Evolutionary conservation across 2,329 filamentous ascomycete species (phyloP).

Genomic region (Aureobasidium leucospermi): DNA sequence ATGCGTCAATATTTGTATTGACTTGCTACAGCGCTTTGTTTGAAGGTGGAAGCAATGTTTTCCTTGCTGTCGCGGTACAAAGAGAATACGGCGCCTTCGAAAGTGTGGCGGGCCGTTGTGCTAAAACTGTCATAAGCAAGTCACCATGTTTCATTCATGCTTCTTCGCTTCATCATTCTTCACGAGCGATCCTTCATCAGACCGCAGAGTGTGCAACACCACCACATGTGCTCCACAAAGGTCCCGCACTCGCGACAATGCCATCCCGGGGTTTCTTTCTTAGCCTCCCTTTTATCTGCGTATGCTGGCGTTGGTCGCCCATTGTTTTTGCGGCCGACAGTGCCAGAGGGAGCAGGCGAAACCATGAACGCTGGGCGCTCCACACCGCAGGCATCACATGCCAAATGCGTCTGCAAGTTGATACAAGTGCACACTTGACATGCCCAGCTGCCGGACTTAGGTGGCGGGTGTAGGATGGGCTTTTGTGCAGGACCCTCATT

Average conservation of each 20-base stretch:
- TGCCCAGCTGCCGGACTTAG: constrained; percentile 37
- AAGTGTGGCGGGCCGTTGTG: background rate
- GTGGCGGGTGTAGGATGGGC: background rate
- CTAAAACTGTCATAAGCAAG: background rate
- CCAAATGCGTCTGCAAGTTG: constrained; percentile 52
- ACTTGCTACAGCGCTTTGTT: background rate
- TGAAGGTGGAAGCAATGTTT: background rate
- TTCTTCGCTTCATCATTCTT: constrained; percentile 14
- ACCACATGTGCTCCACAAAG: constrained; percentile 59
- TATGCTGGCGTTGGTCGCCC: constrained; percentile 8
- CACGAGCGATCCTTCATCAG: constrained; percentile 49
- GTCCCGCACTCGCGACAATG: constrained; percentile 50
- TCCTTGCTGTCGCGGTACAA: background rate
- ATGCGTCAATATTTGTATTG: background rate
- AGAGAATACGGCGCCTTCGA: background rate
- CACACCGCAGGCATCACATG: constrained; percentile 53
- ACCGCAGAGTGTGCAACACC: constrained; percentile 56
- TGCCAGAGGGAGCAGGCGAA: background rate
- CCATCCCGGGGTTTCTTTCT: constrained; percentile 43
- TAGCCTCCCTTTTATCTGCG: background rate
- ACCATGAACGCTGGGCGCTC: constrained; percentile 42
- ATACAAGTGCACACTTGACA: constrained; percentile 56
- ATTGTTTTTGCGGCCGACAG: constrained; percentile 20
- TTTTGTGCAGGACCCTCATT: background rate
- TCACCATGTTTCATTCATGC: background rate